phyloP scores from a whole-genome alignment of 2,329 filamentous ascomycete genomes.

The Penicillium paneum region DNA sequence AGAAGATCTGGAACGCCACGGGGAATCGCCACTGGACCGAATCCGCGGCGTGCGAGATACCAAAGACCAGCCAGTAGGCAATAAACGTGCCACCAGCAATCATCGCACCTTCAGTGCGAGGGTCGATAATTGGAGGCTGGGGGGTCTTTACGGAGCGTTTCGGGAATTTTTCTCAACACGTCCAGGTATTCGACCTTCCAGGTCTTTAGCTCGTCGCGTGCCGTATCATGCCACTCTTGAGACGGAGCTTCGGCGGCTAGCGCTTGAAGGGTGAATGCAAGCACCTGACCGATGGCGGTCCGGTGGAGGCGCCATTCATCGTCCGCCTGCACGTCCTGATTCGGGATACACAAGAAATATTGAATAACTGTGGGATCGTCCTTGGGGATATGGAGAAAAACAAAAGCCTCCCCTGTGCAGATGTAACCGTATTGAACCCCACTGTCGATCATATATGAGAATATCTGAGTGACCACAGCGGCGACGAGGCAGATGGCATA shows the following conservation, averaged over 20 bases:
- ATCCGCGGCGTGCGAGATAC: constrained; percentile 31
- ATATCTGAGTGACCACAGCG: constrained; percentile 29
- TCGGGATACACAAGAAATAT: constrained; percentile 13
- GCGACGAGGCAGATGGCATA: constrained; percentile 24
- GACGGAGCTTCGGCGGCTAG: constrained; percentile 20
- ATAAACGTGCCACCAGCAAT: constrained; percentile 34
- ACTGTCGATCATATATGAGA: constrained; percentile 29
- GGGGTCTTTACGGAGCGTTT: constrained; percentile 21
- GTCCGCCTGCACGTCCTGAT: constrained; percentile 24
- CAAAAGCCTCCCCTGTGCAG: constrained; percentile 30
- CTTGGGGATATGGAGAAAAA: constrained; percentile 29
- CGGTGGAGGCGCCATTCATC: constrained; percentile 27
- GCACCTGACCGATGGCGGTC: constrained; percentile 33
- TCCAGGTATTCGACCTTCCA: constrained; percentile 26
- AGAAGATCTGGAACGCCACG: constrained; percentile 47
- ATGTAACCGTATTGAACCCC: constrained; percentile 28
- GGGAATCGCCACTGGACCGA: constrained; percentile 45
- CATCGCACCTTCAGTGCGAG: constrained; percentile 27
- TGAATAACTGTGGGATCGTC: constrained; percentile 6
- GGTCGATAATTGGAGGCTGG: constrained; percentile 25
- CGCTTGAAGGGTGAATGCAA: constrained; percentile 33
- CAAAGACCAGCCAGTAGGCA: constrained; percentile 39
- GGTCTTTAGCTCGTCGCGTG: constrained; percentile 18
- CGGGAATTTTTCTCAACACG: constrained; percentile 23
- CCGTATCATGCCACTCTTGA: constrained; percentile 26